Percentiles rank a stretch among this genome's conserved stretches.
These are phyloP conservation scores for Dendrothele bispora DNA, from an alignment of 768 basidiomycete genomes.

Conservation along the genomic window DNA sequence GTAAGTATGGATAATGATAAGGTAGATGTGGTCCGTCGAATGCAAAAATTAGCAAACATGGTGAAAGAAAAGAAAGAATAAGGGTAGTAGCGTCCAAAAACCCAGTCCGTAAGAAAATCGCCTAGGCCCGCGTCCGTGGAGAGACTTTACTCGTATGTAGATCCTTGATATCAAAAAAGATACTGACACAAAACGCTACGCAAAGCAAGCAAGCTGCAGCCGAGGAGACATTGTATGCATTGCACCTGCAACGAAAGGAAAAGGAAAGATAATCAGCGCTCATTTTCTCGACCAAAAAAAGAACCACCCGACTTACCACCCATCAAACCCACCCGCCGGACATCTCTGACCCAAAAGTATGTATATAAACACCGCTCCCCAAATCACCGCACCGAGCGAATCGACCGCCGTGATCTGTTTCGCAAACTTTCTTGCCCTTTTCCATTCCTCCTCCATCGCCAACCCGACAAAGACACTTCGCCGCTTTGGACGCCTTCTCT, in stretches of 20 bases:
- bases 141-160: slow-evolving; percentile 58
- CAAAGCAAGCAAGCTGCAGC: slow-evolving; percentile 61
- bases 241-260: slow-evolving; percentile 70
- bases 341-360: slow-evolving; percentile 63
- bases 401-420: slow-evolving; percentile 56
- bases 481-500: slow-evolving; percentile 37
- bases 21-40: too few species aligned
- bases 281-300: background rate
- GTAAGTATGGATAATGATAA: too few species aligned
- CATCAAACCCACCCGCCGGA: slow-evolving; percentile 58
- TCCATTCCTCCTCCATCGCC: slow-evolving; percentile 67
- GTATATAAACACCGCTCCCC: slow-evolving; percentile 60
- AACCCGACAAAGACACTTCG: slow-evolving; percentile 57
- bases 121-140: slow-evolving; percentile 57
- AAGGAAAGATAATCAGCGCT: slow-evolving; percentile 9
- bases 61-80: too few species aligned
- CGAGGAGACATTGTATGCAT: slow-evolving; percentile 66
- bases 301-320: slow-evolving; percentile 48
- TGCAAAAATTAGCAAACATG: too few species aligned
- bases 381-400: slow-evolving; percentile 44
- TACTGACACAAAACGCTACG: slow-evolving; percentile 52
- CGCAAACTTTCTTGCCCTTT: slow-evolving; percentile 48
- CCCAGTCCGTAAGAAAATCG: too few species aligned
- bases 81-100: too few species aligned
- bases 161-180: slow-evolving; percentile 70